A percentile compares a stretch with the other conserved stretches of the same genome.
phyloP scores from a whole-genome alignment of 768 basidiomycete species.

The Piloderma croceum region DNA sequence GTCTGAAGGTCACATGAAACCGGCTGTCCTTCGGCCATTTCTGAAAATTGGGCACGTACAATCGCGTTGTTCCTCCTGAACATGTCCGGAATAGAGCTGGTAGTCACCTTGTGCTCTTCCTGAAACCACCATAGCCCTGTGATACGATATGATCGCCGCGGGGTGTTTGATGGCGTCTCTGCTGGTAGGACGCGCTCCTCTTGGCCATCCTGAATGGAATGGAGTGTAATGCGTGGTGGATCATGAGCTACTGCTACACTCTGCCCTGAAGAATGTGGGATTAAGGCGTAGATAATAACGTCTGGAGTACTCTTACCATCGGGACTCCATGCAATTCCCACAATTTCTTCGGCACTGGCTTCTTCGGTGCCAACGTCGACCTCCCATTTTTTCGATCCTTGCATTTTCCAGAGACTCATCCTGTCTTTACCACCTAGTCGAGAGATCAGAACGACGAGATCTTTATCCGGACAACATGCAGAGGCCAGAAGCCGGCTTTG shows the following conservation, averaged over 20 bases:
- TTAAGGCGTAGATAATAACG: conserved; percentile 1
- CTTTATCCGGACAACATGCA: conserved; percentile 84
- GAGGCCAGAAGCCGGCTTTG: conserved; percentile 53
- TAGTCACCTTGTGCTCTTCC: conserved; percentile 36
- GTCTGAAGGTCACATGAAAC: conserved; percentile 43
- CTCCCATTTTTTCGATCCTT: conserved; percentile 80
- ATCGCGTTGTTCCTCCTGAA: conserved; percentile 62
- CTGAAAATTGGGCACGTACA: conserved; percentile 35
- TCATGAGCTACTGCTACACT: conserved; percentile 67
- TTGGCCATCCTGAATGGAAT: conserved; percentile 74
- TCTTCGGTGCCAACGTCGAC: conserved; percentile 52
- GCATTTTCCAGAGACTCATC: conserved; percentile 75
- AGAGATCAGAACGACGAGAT: conserved; percentile 64
- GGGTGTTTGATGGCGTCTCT: conserved; percentile 21
- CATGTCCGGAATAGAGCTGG: conserved; percentile 61
- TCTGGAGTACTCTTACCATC: conserved; percentile 46
- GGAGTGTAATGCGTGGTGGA: conserved; percentile 61
- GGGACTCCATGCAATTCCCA: conserved; percentile 74
- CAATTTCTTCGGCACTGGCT: conserved; percentile 42
- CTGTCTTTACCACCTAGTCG: conserved; percentile 63
- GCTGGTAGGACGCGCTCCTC: conserved; percentile 39
- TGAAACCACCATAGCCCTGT: conserved; percentile 72
- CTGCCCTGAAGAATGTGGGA: conserved; percentile 40
- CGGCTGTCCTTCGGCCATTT: conserved; percentile 7
- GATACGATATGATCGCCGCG: conserved; percentile 25